Evolutionary conservation across 2,329 filamentous ascomycete species (phyloP).

Genomic region (Trichophaea hybrida): DNA sequence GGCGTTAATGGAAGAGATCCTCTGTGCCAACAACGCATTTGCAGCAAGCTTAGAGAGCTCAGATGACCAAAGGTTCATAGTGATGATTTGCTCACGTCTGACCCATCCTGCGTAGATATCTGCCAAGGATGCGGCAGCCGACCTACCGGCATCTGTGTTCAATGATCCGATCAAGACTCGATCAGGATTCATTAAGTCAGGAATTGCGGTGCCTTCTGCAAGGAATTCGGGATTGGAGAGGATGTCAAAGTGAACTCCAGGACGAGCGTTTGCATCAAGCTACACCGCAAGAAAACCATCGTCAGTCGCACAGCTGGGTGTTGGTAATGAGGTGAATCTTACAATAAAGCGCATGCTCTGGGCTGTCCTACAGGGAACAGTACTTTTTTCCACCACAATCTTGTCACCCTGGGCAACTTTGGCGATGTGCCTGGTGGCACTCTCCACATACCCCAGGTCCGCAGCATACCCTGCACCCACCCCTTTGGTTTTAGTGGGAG

Average conservation of each 20-base stretch:
- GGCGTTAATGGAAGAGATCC: conserved; percentile 68
- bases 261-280: conserved; percentile 37
- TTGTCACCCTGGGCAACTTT: conserved; percentile 49
- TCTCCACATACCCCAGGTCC: conserved; percentile 58
- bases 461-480: conserved; percentile 56
- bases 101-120: conserved; percentile 60
- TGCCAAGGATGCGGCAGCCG: conserved; percentile 49
- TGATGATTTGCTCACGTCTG: conserved; percentile 49
- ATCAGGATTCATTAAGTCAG: conserved; percentile 55
- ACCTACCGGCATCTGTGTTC: conserved; percentile 44
- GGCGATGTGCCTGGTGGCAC: conserved; percentile 53
- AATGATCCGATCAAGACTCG: conserved; percentile 61
- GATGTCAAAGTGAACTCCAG: conserved; percentile 55
- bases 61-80: conserved; percentile 61
- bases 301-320: neutral
- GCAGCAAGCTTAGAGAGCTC: conserved; percentile 66
- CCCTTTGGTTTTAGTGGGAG: conserved; percentile 59
- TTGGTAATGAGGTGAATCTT: conserved; percentile 27
- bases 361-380: conserved; percentile 61
- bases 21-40: conserved; percentile 67
- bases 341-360: conserved; percentile 55
- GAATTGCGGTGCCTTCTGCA: conserved; percentile 60
- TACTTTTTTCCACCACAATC: conserved; percentile 71
- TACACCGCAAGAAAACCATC: conserved; percentile 16
- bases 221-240: conserved; percentile 73